Evolutionary conservation across 1,284 basidiomycete species (phyloP).

Genomic region (Irpex sp.): DNA sequence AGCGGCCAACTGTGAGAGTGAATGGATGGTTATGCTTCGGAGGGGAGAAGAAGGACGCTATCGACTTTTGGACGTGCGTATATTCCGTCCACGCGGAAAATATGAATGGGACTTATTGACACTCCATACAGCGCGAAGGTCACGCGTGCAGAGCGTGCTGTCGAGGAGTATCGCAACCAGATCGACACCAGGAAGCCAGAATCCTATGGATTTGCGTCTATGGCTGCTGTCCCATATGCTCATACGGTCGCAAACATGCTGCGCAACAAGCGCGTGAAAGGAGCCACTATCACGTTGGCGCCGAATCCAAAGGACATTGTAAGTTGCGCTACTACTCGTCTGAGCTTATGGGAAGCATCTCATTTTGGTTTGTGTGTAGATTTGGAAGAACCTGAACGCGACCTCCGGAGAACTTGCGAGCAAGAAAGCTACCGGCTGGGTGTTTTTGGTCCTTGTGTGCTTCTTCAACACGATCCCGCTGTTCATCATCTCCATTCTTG

Average conservation of each 20-base stretch:
- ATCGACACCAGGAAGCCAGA: slow-evolving; percentile 79
- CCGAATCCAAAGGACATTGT: slow-evolving; percentile 88
- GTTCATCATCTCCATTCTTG: slow-evolving; percentile 76
- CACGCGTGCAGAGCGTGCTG: slow-evolving; percentile 72
- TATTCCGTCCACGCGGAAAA: background rate
- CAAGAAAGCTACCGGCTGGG: slow-evolving; percentile 71
- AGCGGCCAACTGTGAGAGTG: slow-evolving; percentile 70
- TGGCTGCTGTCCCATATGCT: slow-evolving; percentile 90
- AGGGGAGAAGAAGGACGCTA: slow-evolving; percentile 75
- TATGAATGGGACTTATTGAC: background rate
- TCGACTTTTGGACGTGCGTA: slow-evolving; percentile 78
- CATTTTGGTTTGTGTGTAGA: slow-evolving; percentile 34
- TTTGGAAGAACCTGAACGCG: slow-evolving; percentile 87
- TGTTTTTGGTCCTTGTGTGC: slow-evolving; percentile 73
- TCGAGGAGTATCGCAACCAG: slow-evolving; percentile 74
- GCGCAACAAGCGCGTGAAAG: slow-evolving; percentile 65
- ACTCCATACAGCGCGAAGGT: slow-evolving; percentile 52
- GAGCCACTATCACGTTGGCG: slow-evolving; percentile 67
- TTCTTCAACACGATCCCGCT: slow-evolving; percentile 92
- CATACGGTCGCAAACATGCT: slow-evolving; percentile 79
- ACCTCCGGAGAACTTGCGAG: slow-evolving; percentile 63
- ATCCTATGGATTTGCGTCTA: slow-evolving; percentile 91
- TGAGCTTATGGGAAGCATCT: slow-evolving; percentile 16
- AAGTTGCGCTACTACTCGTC: slow-evolving; percentile 25
- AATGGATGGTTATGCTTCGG: slow-evolving; percentile 76